Evolutionary conservation across 805 yeast genomes (phyloP).

Genomic region (Cyberlindnera sargentensis): DNA sequence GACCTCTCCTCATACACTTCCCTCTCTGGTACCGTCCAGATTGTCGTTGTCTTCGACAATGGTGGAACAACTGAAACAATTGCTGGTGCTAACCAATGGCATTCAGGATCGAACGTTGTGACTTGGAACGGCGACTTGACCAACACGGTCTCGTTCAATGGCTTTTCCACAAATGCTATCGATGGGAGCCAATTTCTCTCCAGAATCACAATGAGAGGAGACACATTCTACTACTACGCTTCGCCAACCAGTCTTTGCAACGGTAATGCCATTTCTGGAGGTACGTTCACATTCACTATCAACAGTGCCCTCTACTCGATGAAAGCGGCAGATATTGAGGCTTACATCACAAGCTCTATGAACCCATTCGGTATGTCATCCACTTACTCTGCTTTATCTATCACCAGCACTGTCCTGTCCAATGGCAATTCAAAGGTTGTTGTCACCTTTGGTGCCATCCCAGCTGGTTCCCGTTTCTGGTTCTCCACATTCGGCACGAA

Average conservation of each 20-base stretch:
- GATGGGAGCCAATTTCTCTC: background rate
- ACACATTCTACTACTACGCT: constrained; percentile 7
- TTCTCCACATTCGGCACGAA: constrained; percentile 1
- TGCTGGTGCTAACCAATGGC: constrained; percentile 8
- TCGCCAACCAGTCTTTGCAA: constrained; percentile 3
- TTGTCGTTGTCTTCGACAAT: constrained; percentile 8
- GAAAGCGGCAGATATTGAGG: background rate
- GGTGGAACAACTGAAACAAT: constrained; percentile 7
- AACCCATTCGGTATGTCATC: constrained; percentile 2
- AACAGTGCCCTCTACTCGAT: background rate
- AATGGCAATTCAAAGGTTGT: background rate
- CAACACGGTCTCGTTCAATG: background rate
- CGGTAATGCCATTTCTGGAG: constrained; percentile 2
- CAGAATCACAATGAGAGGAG: constrained; percentile 13
- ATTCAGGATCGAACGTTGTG: constrained; percentile 8
- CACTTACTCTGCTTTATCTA: too few species aligned
- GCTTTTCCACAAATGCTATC: background rate
- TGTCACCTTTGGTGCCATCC: constrained; percentile 5
- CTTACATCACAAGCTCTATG: background rate
- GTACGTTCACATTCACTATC: constrained; percentile 5
- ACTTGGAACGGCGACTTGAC: constrained; percentile 10
- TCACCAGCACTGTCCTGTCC: background rate
- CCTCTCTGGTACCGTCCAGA: constrained; percentile 4
- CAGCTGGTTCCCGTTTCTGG: constrained; percentile 8
- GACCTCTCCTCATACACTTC: constrained; percentile 2